These are phyloP conservation scores for Russula olivacea DNA, from an alignment of 768 basidiomycete genomes.

Conservation along the genomic window DNA sequence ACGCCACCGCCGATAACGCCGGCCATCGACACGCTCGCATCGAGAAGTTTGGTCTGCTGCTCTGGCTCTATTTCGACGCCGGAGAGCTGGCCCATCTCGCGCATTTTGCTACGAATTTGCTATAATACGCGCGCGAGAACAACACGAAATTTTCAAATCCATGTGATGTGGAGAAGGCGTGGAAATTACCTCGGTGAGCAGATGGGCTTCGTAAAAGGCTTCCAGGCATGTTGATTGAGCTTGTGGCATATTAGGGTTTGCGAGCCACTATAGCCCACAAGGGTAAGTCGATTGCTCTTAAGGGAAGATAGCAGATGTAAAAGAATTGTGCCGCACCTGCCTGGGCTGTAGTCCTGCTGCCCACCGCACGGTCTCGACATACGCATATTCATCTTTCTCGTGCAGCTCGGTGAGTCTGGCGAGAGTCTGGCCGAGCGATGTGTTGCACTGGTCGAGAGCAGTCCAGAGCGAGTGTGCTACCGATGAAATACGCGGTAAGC, in stretches of 20 bases:
- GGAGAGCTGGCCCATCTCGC: conserved; percentile 69
- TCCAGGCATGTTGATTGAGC: conserved; percentile 43
- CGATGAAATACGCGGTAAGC: conserved; percentile 9
- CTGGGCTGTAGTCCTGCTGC: conserved; percentile 54
- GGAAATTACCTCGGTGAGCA: conserved; percentile 48
- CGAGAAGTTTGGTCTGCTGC: conserved; percentile 78
- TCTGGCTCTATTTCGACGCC: conserved; percentile 86
- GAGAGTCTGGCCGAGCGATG: conserved; percentile 49
- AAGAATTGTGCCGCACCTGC: conserved; percentile 39
- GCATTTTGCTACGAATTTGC: conserved; percentile 77
- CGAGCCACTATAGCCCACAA: conserved; percentile 44
- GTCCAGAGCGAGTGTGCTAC: conserved; percentile 63
- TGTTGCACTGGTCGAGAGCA: conserved; percentile 55
- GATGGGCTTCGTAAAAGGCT: conserved; percentile 53
- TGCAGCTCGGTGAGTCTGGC: conserved; percentile 46
- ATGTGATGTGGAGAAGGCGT: not conserved
- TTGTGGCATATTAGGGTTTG: conserved; percentile 46
- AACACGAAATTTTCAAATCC: not conserved
- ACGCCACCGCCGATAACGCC: conserved; percentile 95
- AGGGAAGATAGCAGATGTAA: not conserved
- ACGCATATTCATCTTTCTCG: conserved; percentile 42
- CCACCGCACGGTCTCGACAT: conserved; percentile 54
- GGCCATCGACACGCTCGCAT: conserved; percentile 66
- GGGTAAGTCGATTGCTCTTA: not conserved
- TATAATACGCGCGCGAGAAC: conserved; percentile 29